phyloP scores from a whole-genome alignment of 371 early-diverging fungal genomes.

The Mortierella sp. region DNA sequence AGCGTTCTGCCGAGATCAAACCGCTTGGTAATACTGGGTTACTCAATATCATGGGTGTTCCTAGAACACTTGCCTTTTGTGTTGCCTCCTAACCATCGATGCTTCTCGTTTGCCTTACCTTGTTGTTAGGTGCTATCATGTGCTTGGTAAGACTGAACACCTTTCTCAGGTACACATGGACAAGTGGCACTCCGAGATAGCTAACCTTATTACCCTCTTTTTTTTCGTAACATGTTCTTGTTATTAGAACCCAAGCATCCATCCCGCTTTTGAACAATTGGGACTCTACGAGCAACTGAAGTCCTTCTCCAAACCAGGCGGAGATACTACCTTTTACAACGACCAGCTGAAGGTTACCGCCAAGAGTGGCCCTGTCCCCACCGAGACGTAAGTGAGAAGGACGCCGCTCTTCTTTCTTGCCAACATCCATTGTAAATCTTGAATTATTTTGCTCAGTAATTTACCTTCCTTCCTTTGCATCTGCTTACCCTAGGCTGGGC shows the following conservation, averaged over 20 bases:
- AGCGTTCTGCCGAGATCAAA: not conserved
- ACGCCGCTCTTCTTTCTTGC: not conserved
- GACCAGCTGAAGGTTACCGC: not conserved
- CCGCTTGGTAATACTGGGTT: not conserved
- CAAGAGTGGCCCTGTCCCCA: not conserved
- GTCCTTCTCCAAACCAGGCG: not conserved
- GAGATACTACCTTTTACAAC: not conserved
- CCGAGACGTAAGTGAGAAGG: not conserved
- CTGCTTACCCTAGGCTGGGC: not conserved
- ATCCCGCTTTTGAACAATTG: constrained; percentile 13
- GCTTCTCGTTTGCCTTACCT: not conserved
- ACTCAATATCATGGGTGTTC: not conserved
- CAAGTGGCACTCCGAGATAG: too few species aligned
- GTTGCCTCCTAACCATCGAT: not conserved
- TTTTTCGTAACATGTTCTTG: not conserved
- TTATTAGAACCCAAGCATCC: constrained; percentile 6
- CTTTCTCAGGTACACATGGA: too few species aligned
- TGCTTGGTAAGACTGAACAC: not conserved
- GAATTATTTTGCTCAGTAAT: not conserved
- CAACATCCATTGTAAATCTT: not conserved
- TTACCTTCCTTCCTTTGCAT: too few species aligned
- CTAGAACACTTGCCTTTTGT: not conserved
- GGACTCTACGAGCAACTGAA: constrained; percentile 11
- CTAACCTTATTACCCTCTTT: not conserved
- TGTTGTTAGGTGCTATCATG: not conserved